A percentile compares a stretch with the other conserved stretches of the same genome.
phyloP scores from a whole-genome alignment of 805 yeast genomes.

The Saccharomycopsis fibuligera region DNA sequence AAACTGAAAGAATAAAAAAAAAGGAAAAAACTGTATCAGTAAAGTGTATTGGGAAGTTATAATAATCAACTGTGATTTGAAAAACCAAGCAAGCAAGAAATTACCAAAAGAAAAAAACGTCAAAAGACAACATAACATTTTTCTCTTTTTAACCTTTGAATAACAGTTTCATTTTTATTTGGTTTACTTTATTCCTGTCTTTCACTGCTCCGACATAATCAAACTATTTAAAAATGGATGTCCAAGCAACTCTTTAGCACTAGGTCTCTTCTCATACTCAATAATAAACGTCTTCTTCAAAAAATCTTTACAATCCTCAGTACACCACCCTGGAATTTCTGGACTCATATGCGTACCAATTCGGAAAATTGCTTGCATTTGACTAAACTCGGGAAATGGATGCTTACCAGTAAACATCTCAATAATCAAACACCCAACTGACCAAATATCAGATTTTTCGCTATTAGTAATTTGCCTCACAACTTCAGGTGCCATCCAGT shows the following conservation, averaged over 20 bases:
- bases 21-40: no score
- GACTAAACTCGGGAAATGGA: constrained; percentile 91
- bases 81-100: no score
- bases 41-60: no score
- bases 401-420: constrained; percentile 96
- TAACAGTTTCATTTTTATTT: no score
- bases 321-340: constrained; percentile 63
- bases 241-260: constrained; percentile 60
- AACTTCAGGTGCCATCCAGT: constrained; percentile 99
- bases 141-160: no score
- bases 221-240: constrained; percentile 47
- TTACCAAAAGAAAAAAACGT: no score
- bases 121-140: background rate
- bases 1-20: no score
- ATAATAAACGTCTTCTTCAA: constrained; percentile 61
- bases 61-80: no score
- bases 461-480: constrained; percentile 91
- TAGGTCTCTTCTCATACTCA: constrained; percentile 67
- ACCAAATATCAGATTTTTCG: constrained; percentile 94
- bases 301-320: constrained; percentile 62
- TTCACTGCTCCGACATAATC: constrained; percentile 16
- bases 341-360: constrained; percentile 86
- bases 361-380: constrained; percentile 94
- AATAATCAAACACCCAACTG: constrained; percentile 86
- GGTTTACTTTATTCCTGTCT: background rate